Percentiles rank a stretch among this genome's conserved stretches.
These are phyloP conservation scores for Boletus sp. DNA, from an alignment of 1,284 basidiomycete species.

Conservation along the genomic window DNA sequence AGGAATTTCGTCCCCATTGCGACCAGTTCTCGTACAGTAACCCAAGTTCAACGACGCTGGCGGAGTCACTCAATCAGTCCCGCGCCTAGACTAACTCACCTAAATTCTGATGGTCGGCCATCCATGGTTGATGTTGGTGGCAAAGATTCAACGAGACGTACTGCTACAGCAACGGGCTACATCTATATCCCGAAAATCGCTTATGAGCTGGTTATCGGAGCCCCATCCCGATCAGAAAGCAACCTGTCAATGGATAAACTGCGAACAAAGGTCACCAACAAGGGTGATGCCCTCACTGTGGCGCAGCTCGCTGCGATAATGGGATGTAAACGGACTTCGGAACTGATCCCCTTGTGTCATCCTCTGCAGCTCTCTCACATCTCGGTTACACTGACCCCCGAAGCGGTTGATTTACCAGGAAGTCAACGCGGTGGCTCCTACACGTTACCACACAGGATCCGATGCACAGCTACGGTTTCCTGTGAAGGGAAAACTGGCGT, in stretches of 20 bases:
- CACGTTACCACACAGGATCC: constrained; percentile 45
- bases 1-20: neutral
- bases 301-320: constrained; percentile 85
- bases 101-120: constrained; percentile 64
- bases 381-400: constrained; percentile 54
- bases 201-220: constrained; percentile 54
- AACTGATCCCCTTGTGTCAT: constrained; percentile 84
- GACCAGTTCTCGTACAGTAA: neutral
- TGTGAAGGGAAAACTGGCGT: constrained; percentile 83
- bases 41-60: constrained; percentile 24
- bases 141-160: constrained; percentile 64
- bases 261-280: constrained; percentile 50
- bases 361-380: constrained; percentile 70
- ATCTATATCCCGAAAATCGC: constrained; percentile 68
- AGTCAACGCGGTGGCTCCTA: constrained; percentile 2
- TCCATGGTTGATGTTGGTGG: constrained; percentile 77
- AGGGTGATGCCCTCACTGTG: constrained; percentile 75
- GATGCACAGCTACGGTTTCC: constrained; percentile 63
- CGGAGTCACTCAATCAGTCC: constrained; percentile 12
- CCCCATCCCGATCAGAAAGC: constrained; percentile 30
- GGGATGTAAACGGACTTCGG: constrained; percentile 78
- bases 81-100: constrained; percentile 54
- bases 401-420: constrained; percentile 21
- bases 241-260: constrained; percentile 30
- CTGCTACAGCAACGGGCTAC: constrained; percentile 73